Evolutionary conservation across 345 rosid species (phyloP), one percentile per base, ranked within the genome.

Genomic region (Carallia brachiata): DNA sequence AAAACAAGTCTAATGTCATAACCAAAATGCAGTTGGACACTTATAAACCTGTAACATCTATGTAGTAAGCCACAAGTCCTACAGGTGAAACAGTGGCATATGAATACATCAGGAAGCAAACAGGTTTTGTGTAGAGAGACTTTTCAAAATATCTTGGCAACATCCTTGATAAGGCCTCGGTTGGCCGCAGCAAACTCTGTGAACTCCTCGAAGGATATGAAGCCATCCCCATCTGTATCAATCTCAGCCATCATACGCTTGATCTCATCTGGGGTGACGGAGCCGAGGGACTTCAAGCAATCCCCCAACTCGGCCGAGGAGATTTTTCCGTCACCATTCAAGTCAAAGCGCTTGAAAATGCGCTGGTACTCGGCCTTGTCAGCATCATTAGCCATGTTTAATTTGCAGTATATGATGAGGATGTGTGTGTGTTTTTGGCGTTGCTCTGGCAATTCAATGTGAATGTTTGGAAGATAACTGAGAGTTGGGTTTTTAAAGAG

Each of bases 181-280:
- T 94, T 94, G 31, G 88, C 90, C 3, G 36, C n/a, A 16, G 98
- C 98, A 44, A 94, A 94, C 8, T 75, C 83, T 6, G 75, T 77
- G 80, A 84, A 94, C 67, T 91, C 98, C 37, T 86, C 30, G 57
- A 73, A 85, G 0, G 98, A 91, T 39, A 94, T 94, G 84, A 34
- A 83, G 7, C 98, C 98, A 63, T 94, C 96, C 4, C 97, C 97
- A 31, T 94, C 90, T 0, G 95, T 90, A 64, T 94, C 98, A 31
- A 94, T 91, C 84, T 91, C 97, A 0, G 78, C 82, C 98, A 94
- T 94, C 98, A 91, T 94, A 23, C 88, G 79, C 36, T 82, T 81
- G 23, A 90, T 50, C 70, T 94, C 98, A 0, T 87, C 98, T 0
- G 44, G 54, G 0, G 92, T 84, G 73, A 87, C 88, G 0, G 91